Evolutionary conservation across 2,329 filamentous ascomycete genomes (phyloP).

Genomic region (Fusarium equiseti): DNA sequence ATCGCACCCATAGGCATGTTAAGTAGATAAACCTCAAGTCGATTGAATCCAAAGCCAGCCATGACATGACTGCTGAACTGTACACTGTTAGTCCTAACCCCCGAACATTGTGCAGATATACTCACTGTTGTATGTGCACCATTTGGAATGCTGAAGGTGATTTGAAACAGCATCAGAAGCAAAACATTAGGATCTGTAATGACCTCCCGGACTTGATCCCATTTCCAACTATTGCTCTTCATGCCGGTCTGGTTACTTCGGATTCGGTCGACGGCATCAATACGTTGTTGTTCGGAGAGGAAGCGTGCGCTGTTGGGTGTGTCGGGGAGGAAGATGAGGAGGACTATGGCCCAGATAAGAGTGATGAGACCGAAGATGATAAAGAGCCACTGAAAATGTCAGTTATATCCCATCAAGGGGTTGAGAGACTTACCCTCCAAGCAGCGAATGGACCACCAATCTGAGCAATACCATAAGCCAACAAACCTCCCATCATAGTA

Average conservation of each 20-base stretch:
- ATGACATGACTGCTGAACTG: slow-evolving; percentile 46
- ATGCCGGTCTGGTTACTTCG: slow-evolving; percentile 40
- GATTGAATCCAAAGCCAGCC: slow-evolving; percentile 39
- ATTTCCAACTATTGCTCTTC: slow-evolving; percentile 38
- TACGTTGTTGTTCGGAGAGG: slow-evolving; percentile 29
- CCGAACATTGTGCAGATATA: fast-evolving
- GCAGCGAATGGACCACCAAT: slow-evolving; percentile 27
- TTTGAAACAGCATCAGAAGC: slow-evolving; percentile 38
- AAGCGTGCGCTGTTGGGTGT: slow-evolving; percentile 33
- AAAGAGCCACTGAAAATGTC: slow-evolving; percentile 31
- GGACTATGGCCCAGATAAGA: slow-evolving; percentile 26
- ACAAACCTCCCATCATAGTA: slow-evolving; percentile 36
- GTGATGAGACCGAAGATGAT: slow-evolving; percentile 44
- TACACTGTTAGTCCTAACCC: not conserved
- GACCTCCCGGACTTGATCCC: slow-evolving; percentile 41
- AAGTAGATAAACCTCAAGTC: slow-evolving; percentile 39
- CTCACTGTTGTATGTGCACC: slow-evolving; percentile 40
- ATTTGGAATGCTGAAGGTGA: slow-evolving; percentile 40
- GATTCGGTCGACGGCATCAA: slow-evolving; percentile 32
- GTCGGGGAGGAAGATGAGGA: slow-evolving; percentile 36
- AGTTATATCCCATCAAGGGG: too few relatives aligned
- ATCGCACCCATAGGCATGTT: slow-evolving; percentile 44
- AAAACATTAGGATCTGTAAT: slow-evolving; percentile 39
- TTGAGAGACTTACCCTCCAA: slow-evolving; percentile 31
- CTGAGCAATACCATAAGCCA: slow-evolving; percentile 41